phyloP scores from a whole-genome alignment of 768 basidiomycete genomes.

The Phylloporus sp. region DNA sequence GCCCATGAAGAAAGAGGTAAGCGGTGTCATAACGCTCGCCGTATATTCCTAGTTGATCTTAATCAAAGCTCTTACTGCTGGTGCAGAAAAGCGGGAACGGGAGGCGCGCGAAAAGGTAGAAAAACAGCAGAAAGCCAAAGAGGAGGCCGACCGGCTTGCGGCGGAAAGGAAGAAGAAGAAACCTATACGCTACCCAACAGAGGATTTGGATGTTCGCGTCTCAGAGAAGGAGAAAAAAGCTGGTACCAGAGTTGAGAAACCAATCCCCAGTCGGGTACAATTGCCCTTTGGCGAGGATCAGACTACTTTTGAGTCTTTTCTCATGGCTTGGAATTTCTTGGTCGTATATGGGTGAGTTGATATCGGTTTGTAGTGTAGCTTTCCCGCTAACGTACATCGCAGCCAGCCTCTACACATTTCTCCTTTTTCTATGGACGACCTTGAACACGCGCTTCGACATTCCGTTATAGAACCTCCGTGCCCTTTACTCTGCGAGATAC shows the following conservation, averaged over 20 bases:
- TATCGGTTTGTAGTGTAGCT: not conserved
- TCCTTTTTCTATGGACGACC: conserved; percentile 88
- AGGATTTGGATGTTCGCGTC: conserved; percentile 81
- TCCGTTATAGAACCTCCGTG: conserved; percentile 65
- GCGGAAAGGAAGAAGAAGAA: conserved; percentile 87
- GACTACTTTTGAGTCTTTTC: conserved; percentile 73
- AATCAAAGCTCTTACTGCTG: conserved; percentile 31
- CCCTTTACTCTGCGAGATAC: conserved; percentile 78
- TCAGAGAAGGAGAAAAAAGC: conserved; percentile 81
- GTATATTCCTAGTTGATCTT: conserved; percentile 11
- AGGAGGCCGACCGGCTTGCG: conserved; percentile 67
- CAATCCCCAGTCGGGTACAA: conserved; percentile 54
- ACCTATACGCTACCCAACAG: conserved; percentile 87
- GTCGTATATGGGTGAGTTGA: conserved; percentile 83
- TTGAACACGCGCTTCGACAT: conserved; percentile 84
- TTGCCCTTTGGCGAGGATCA: conserved; percentile 68
- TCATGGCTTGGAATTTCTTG: conserved; percentile 93
- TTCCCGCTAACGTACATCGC: conserved; percentile 7
- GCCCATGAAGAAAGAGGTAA: conserved; percentile 75
- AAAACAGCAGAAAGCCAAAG: conserved; percentile 58
- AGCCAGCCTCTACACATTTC: conserved; percentile 89
- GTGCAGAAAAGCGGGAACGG: conserved; percentile 62
- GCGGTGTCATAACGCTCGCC: conserved; percentile 2
- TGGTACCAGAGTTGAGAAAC: conserved; percentile 65
- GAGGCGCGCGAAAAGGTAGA: conserved; percentile 70